Evolutionary conservation across 108 stramenopile species (phyloP).

Genomic region (Poteriospumella lacustris): DNA sequence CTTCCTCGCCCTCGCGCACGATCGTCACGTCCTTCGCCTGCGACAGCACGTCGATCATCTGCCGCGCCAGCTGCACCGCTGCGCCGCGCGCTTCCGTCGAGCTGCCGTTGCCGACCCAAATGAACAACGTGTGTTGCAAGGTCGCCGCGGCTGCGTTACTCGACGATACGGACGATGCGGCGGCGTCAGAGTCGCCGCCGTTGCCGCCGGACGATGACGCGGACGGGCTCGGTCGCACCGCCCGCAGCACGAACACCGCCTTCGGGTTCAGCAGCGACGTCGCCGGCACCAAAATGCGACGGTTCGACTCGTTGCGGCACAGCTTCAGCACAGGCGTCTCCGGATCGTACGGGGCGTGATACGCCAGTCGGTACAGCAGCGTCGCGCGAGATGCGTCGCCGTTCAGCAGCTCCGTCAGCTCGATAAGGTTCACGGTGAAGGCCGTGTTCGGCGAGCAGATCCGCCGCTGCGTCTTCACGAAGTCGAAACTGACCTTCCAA

Average conservation of each 20-base stretch:
- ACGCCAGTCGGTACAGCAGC: constrained; percentile 4
- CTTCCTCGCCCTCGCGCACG: no score
- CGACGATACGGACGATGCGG: no score
- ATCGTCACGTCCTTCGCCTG: no score
- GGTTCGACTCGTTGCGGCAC: background rate
- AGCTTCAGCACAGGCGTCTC: constrained; percentile 17
- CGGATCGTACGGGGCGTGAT: background rate
- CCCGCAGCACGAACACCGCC: background rate
- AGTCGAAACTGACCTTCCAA: background rate
- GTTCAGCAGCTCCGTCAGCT: background rate
- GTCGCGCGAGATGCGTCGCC: background rate
- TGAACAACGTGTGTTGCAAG: no score
- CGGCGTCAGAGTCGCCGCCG: no score
- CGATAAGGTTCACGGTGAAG: background rate
- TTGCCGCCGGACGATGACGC: no score
- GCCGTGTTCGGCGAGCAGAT: constrained; percentile 11
- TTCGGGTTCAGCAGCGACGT: background rate
- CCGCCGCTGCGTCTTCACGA: background rate
- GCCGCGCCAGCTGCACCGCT: no score
- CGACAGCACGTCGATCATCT: no score
- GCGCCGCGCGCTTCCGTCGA: no score
- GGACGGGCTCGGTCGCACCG: no score
- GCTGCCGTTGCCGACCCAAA: no score
- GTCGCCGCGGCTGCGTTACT: no score
- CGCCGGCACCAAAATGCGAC: background rate